These are phyloP conservation scores for Trichoderma afroharzianum DNA, from an alignment of 2,329 filamentous ascomycete genomes.

Conservation along the genomic window DNA sequence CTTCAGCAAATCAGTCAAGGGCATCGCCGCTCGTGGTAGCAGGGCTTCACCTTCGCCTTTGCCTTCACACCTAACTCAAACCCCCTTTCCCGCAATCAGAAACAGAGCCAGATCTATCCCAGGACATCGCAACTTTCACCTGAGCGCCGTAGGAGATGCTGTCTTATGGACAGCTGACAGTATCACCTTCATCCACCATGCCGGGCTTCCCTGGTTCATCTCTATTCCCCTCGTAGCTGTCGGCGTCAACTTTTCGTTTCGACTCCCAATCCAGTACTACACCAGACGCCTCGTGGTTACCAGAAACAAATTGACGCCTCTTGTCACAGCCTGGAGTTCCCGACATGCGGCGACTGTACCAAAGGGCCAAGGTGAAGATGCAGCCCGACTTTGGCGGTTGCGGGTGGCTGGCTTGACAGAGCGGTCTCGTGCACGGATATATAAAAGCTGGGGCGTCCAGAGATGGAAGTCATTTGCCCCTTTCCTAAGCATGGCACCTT, in stretches of 20 bases:
- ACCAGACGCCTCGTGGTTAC: slow-evolving; percentile 30
- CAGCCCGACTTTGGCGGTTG: slow-evolving; percentile 23
- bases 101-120: background rate
- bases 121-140: slow-evolving; percentile 31
- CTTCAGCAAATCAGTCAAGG: slow-evolving; percentile 8
- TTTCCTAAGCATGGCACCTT: slow-evolving; percentile 44
- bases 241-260: slow-evolving; percentile 41
- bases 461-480: slow-evolving; percentile 43
- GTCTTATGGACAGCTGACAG: slow-evolving; percentile 40
- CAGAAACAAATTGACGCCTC: slow-evolving; percentile 29
- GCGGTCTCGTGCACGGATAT: slow-evolving; percentile 33
- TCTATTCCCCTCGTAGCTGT: slow-evolving; percentile 52
- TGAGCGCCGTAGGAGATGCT: slow-evolving; percentile 31
- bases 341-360: slow-evolving; percentile 23
- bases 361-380: slow-evolving; percentile 12
- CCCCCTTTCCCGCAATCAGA: background rate
- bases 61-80: background rate
- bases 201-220: slow-evolving; percentile 51
- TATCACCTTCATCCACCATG: slow-evolving; percentile 43
- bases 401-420: slow-evolving; percentile 26
- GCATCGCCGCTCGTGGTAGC: slow-evolving; percentile 1
- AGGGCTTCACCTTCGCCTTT: background rate
- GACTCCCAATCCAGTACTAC: slow-evolving; percentile 47
- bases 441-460: slow-evolving; percentile 42
- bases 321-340: slow-evolving; percentile 32